Percentiles rank a stretch among this genome's conserved stretches.
Conservation (phyloP, 371 early-diverging fungal species). For the Dinochytrium kinnereticum region DNA sequence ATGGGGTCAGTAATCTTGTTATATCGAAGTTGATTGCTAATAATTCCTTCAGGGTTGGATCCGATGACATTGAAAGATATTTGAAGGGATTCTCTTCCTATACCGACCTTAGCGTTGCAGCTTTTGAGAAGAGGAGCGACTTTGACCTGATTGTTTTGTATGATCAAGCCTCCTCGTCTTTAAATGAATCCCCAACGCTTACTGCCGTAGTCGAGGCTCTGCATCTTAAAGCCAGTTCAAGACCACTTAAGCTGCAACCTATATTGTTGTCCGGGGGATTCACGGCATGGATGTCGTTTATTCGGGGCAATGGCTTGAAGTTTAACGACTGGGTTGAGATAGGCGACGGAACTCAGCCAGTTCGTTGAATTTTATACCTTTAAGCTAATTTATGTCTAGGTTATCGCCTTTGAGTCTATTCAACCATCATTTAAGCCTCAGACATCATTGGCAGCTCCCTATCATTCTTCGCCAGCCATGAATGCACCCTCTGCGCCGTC, state of each 20-base stretch:
- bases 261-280: conserved; percentile 80
- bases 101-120: conserved; percentile 17
- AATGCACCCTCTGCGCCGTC: not conserved
- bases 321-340: conserved; percentile 47
- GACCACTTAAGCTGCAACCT: conserved; percentile 57
- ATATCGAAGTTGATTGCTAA: not conserved
- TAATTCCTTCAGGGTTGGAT: conserved; percentile 17
- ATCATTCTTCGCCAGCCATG: too few relatives aligned
- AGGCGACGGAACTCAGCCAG: conserved; percentile 41
- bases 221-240: conserved; percentile 64
- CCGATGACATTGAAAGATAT: conserved; percentile 39
- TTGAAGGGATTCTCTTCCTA: conserved; percentile 36
- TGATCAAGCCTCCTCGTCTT: conserved; percentile 59
- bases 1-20: conserved; percentile 27
- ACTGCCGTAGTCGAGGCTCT: conserved; percentile 58
- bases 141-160: conserved; percentile 80
- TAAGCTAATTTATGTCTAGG: conserved; percentile 3
- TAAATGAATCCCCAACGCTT: conserved; percentile 31
- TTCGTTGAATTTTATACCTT: not conserved
- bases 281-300: conserved; percentile 65
- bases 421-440: not conserved
- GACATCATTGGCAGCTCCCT: too few relatives aligned
- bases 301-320: conserved; percentile 1
- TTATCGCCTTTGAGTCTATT: conserved; percentile 9
- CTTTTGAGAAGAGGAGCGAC: conserved; percentile 69